Base-by-base conservation (phyloP, 805 yeast species). In the Saccharomyces jurei region DNA sequence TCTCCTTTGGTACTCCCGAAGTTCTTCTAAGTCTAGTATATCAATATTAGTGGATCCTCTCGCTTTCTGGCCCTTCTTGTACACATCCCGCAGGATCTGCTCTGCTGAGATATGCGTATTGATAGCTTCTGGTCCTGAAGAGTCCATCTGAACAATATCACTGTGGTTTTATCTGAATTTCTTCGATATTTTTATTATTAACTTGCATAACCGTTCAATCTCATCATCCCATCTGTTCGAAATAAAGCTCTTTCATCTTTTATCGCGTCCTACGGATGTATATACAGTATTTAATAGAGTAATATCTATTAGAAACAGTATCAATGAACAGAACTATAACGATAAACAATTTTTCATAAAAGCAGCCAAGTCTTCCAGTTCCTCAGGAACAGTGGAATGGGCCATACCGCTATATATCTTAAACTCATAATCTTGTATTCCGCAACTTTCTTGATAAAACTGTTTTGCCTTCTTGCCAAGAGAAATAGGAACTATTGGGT, bases 1-100 rank as follows among this genome's bases (percentile, higher is more conserved):
- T 27, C 90, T 74, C 27, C 86, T 77, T 66, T 89, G 97, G 55
- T 72, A 78, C 59, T 89, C 92, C 49, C 79, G 76, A 17, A 88
- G 77, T 71, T 92, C 98, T 60, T 89, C 96, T 6, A 86, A 66
- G 68, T 92, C 97, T 21, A 78, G 74, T 30, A 86, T 79, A 56
- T 77, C 79, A 50, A 79, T 67, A 46, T 64, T 57, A 1, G 63
- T 52, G 10, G 77, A 50, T 1, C 64, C 58, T 31, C 56, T 56
- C 10, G 54, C 73, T 6, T 70, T 69, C 53, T 75, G 72, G 44
- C 58, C 53, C 41, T 77, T 66, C 55, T 80, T 80, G 58, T 77
- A 82, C 0, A 87, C 88, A 56, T 84, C 89, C 36, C 75, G 74
- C 52, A 86, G 68, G 49, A 86, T 78, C 63, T 79, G 81, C 56